Evolutionary conservation across 140 eudicot species (phyloP), one percentile per base, ranked within the genome.

Genomic region (Eryngium alpinum): DNA sequence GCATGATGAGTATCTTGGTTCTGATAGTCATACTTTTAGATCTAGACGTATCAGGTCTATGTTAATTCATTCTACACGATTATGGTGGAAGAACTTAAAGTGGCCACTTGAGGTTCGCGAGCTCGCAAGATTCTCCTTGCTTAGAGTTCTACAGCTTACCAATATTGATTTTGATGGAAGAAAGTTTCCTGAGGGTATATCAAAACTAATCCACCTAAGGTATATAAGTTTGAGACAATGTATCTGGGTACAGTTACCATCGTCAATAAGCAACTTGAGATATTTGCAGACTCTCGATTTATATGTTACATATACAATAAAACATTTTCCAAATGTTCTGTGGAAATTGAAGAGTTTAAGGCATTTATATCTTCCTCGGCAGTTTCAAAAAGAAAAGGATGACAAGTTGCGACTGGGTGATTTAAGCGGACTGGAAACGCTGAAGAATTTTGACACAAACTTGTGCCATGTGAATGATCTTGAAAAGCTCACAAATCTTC

Each of bases 161-260:
- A 4, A 6, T 6, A 57, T 57, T 18, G 19, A 57, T 57, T 57
- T 57, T 57, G 65, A 25, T 15, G 65, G 19, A 57, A 57, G 65
- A 53, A 67, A 53, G 17, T 52, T 66, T 21, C 85, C 83, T 10
- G 59, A n/a, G 53, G 83, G 51, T 17, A 46, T 85, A 29, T 81
- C 32, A 12, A 34, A 71, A 17, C 84, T 81, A 29, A 62, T 28
- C n/a, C 50, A 77, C 46, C 52, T 85, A 34, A 81, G 85, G 49
- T 78, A 85, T 70, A 25, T 85, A 31, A 85, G 83, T 63, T 43
- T 85, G 16, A 27, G 25, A 6, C 49, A 51, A 4, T 77, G 77
- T 50, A 18, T 10, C 28, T 51, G 81, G 24, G 9, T 25, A 16
- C 73, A 27, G 65, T 51, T 85, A 49, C 84, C 84, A 13, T 15